These are phyloP conservation scores for Aspergillus biplanus DNA, from an alignment of 495 filamentous ascomycete species.

Conservation along the genomic window DNA sequence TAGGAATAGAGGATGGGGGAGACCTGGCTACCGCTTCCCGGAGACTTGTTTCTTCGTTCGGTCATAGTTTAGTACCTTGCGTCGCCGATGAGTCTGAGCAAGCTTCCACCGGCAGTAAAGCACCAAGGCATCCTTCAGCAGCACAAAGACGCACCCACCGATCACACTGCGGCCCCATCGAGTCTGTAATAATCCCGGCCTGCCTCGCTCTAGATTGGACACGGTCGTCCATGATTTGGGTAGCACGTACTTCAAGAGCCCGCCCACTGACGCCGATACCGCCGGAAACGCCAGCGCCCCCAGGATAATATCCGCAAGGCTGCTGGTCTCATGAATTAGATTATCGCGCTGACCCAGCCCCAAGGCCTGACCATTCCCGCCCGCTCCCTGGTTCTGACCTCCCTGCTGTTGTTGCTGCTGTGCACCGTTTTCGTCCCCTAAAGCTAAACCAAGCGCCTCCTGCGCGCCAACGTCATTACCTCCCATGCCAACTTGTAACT, in stretches of 20 bases:
- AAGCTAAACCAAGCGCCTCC: slow-evolving; percentile 10
- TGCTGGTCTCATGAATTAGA: slow-evolving; percentile 54
- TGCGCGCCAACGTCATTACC: slow-evolving; percentile 12
- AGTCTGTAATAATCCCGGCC: slow-evolving; percentile 67
- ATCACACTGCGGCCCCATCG: slow-evolving; percentile 79
- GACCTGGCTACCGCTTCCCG: slow-evolving; percentile 18
- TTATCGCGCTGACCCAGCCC: slow-evolving; percentile 47
- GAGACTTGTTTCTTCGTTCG: slow-evolving; percentile 40
- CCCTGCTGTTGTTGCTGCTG: slow-evolving; percentile 29
- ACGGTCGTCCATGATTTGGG: slow-evolving; percentile 66
- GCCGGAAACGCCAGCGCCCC: slow-evolving; percentile 67
- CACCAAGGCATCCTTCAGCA: slow-evolving; percentile 73
- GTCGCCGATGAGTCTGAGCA: slow-evolving; percentile 66
- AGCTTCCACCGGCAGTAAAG: slow-evolving; percentile 76
- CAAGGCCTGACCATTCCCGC: slow-evolving; percentile 32
- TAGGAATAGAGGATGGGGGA: neutral
- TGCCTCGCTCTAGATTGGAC: slow-evolving; percentile 39
- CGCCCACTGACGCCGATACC: slow-evolving; percentile 67
- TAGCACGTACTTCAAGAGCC: slow-evolving; percentile 62
- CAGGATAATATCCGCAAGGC: slow-evolving; percentile 58
- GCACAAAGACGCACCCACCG: slow-evolving; percentile 78
- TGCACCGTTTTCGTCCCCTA: slow-evolving; percentile 35
- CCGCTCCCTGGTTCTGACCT: slow-evolving; percentile 32
- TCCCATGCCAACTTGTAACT: slow-evolving; percentile 46
- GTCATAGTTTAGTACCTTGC: slow-evolving; percentile 71